Conservation (phyloP, 331 rosid species). For the Erythrophleum ivorense region DNA sequence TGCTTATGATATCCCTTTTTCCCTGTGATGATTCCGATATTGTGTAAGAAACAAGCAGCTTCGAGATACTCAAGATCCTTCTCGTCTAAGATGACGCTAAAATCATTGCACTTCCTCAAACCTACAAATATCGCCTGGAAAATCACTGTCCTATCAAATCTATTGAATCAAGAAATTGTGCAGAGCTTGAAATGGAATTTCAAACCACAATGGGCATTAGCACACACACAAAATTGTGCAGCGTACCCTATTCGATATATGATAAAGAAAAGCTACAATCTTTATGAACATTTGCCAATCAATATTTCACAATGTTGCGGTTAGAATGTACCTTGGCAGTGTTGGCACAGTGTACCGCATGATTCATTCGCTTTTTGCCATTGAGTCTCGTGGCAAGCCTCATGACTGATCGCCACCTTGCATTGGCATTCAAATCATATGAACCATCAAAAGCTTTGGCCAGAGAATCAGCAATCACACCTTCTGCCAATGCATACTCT, state of each 20-base stretch:
- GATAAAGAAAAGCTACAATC: too few relatives aligned
- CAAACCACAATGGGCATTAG: too few relatives aligned
- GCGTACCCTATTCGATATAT: too few relatives aligned
- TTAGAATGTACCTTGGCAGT: constrained; percentile 43
- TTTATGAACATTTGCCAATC: background rate
- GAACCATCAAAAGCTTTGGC: constrained; percentile 8
- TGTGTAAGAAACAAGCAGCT: constrained; percentile 52
- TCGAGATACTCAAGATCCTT: constrained; percentile 52
- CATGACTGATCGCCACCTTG: constrained; percentile 44
- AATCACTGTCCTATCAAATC: constrained; percentile 1
- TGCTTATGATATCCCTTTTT: constrained; percentile 52
- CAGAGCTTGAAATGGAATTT: too few relatives aligned
- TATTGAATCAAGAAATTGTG: background rate
- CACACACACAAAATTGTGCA: too few relatives aligned
- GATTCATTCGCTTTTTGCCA: constrained; percentile 45
- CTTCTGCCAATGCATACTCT: constrained; percentile 48
- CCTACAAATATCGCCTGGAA: constrained; percentile 47
- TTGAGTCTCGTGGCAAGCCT: constrained; percentile 43
- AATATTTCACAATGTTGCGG: background rate
- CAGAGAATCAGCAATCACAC: constrained; percentile 43
- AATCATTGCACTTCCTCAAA: constrained; percentile 33
- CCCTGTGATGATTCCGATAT: constrained; percentile 41
- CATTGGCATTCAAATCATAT: constrained; percentile 30
- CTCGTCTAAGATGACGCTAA: constrained; percentile 30
- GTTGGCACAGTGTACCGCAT: constrained; percentile 41